phyloP scores from a whole-genome alignment of 805 yeast species.

The Cyberlindnera xylosilytica region DNA sequence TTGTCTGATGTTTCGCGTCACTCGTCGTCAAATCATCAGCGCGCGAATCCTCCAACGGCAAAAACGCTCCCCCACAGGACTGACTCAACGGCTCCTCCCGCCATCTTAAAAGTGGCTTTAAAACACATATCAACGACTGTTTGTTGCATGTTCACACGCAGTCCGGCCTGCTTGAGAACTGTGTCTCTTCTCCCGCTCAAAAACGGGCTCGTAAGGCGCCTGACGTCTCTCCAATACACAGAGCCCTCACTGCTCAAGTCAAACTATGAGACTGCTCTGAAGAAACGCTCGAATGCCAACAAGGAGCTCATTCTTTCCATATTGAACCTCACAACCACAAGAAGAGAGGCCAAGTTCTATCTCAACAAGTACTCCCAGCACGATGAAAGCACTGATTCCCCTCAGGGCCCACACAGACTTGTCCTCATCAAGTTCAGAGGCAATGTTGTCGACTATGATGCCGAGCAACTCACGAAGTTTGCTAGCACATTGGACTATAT shows the following conservation, averaged over 20 bases:
- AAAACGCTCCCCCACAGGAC: too few relatives aligned
- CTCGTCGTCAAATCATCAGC: too few relatives aligned
- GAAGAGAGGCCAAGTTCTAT: conserved; percentile 85
- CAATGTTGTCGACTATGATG: conserved; percentile 16
- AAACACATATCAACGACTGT: too few relatives aligned
- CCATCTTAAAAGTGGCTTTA: too few relatives aligned
- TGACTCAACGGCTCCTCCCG: too few relatives aligned
- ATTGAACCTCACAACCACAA: conserved; percentile 86
- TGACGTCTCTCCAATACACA: conserved; percentile 4
- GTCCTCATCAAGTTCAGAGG: conserved; percentile 29
- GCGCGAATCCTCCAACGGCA: too few relatives aligned
- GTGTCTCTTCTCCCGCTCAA: background rate
- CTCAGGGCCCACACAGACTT: conserved; percentile 24
- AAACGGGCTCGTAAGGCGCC: background rate
- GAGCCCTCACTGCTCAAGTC: conserved; percentile 6
- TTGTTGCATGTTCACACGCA: too few relatives aligned
- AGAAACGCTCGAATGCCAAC: conserved; percentile 39
- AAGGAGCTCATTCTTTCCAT: conserved; percentile 79
- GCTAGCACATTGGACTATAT: conserved; percentile 22
- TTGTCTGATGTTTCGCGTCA: too few relatives aligned
- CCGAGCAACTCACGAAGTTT: conserved; percentile 15
- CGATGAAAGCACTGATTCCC: conserved; percentile 28
- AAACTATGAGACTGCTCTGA: conserved; percentile 9
- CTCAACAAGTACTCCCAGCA: conserved; percentile 59
- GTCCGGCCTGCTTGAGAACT: too few relatives aligned